Evolutionary conservation across 2,329 filamentous ascomycete genomes (phyloP), one percentile per base, ranked within the genome.

Genomic region (Hypoxylon sp.): DNA sequence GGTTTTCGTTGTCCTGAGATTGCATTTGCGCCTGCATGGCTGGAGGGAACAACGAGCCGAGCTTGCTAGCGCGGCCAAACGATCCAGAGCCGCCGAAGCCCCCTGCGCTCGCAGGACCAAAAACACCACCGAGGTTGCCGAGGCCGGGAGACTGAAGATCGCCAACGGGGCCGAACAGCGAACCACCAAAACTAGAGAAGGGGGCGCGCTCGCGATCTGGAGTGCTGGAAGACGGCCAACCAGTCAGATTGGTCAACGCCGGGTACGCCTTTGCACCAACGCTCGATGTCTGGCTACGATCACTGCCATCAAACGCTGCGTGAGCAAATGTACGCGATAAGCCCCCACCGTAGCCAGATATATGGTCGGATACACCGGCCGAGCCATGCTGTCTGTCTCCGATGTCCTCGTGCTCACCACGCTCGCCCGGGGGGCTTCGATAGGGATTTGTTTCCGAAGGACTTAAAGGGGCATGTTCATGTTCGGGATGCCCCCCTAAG

Each of bases 361-460:
- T 71, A 77, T 87, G 82, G 76, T 87, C 83, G 14, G 83, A 81
- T 55, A 89, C 83, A 39, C 85, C 85, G 59, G 86, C 84, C 52
- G 86, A 83, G 26, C 86, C 86, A 56, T 84, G 83, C 11, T 80
- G 77, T 54, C 82, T 82, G 6, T 86, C 84, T 11, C 84, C 82
- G 35, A 79, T 87, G 50, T 86, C 84, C 14, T 88, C 87, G 52
- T 93, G 88, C 17, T 88, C 90, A 4, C 83, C 84, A 48, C 90
- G 90, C 26, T 94, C 92, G 39, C 91, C 92, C 6, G 92, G 89
- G 2, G 96, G 96, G 78, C 95, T 98, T 71, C 94, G 93, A 78
- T 96, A 99, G 1, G 96, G 96, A 77, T 99, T 99, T 2, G 96
- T 98, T 76, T 97, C 93, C 0, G 94, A 96, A 10, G 96, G 96